Evolutionary conservation across 441 rosid species (phyloP).

Genomic region (Dalechampia spathulata): DNA sequence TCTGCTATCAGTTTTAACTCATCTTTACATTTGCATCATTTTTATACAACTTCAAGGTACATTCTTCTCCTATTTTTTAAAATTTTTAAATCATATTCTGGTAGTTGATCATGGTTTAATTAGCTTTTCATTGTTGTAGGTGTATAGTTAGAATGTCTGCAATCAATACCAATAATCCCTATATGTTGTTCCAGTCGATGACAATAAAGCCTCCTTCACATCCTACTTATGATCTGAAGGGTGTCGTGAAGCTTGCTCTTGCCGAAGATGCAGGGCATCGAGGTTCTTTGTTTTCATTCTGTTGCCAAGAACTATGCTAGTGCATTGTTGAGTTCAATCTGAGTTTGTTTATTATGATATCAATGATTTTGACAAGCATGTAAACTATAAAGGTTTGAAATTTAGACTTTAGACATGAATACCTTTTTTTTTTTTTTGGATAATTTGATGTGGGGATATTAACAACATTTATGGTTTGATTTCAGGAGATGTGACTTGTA

Average conservation of each 20-base stretch:
- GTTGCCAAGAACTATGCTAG: background rate
- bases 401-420: background rate
- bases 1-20: conserved; percentile 30
- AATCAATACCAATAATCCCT: conserved; percentile 21
- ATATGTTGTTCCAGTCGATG: conserved; percentile 31
- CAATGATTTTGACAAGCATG: background rate
- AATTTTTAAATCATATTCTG: background rate
- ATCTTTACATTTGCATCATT: conserved; percentile 32
- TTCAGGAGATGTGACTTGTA: conserved; percentile 86
- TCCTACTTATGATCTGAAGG: conserved; percentile 79
- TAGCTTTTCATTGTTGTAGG: conserved; percentile 28
- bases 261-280: conserved; percentile 88
- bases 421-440: background rate
- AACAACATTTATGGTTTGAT: conserved; percentile 19
- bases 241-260: conserved; percentile 62
- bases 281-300: conserved; percentile 32
- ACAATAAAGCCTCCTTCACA: conserved; percentile 81
- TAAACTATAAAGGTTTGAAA: background rate
- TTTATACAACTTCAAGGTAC: conserved; percentile 43
- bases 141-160: conserved; percentile 54
- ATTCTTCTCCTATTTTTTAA: background rate
- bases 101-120: conserved; percentile 8
- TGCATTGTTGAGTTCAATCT: conserved; percentile 5
- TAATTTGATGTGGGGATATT: background rate
- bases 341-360: background rate